Percentiles rank a stretch among this genome's conserved stretches.
These are phyloP conservation scores for Malus domestica DNA, from an alignment of 306 rosid genomes.

Conservation along the genomic window DNA sequence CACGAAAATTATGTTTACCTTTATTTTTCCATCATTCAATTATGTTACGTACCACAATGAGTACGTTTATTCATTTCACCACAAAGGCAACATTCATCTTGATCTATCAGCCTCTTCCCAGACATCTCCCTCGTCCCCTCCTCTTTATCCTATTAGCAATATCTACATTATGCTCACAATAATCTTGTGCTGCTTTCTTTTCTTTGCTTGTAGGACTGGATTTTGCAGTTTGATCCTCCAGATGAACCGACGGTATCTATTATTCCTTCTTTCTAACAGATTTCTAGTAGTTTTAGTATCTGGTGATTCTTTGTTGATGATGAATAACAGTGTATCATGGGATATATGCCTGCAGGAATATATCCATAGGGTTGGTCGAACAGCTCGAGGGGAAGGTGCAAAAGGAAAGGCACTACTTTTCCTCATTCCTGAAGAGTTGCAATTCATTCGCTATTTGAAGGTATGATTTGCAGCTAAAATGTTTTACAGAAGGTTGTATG, in stretches of 20 bases:
- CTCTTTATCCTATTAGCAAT: neutral
- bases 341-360: constrained; percentile 59
- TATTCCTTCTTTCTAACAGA: neutral
- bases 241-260: constrained; percentile 83
- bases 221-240: constrained; percentile 98
- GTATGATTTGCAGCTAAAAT: constrained; percentile 15
- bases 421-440: constrained; percentile 73
- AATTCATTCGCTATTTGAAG: constrained; percentile 79
- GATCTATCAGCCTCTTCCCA: neutral
- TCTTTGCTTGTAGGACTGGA: constrained; percentile 75
- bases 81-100: neutral
- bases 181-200: neutral
- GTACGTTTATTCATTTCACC: neutral
- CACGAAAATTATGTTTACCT: neutral
- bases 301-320: constrained; percentile 10
- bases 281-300: neutral
- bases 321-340: constrained; percentile 2
- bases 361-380: constrained; percentile 96
- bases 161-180: neutral
- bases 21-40: neutral
- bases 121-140: neutral
- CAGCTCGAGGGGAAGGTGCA: constrained; percentile 97
- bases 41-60: neutral
- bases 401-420: constrained; percentile 83
- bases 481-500: neutral